Conservation (phyloP, 78 protist species). For the Blattamonas nauphoetae region DNA sequence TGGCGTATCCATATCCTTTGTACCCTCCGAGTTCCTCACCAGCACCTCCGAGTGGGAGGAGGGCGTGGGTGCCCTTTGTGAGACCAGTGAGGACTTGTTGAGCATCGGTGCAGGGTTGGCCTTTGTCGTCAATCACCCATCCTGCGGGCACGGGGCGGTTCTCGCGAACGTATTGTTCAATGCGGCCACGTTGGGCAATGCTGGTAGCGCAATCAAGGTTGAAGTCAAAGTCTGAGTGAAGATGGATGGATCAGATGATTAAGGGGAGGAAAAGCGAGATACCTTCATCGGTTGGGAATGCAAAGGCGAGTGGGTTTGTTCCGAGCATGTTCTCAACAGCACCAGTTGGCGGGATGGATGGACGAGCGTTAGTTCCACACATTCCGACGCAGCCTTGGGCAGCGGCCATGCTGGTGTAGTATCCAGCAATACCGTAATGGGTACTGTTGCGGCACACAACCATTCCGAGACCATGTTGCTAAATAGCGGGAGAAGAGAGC, state of each 20-base stretch:
- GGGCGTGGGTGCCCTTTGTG: not conserved
- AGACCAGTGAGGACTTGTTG: not conserved
- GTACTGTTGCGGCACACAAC: slow-evolving; percentile 28
- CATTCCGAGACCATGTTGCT: slow-evolving; percentile 23
- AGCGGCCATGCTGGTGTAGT: not conserved
- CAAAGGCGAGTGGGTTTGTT: slow-evolving; percentile 24
- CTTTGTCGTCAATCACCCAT: slow-evolving; percentile 20
- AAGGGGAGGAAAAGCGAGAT: not conserved
- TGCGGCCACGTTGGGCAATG: slow-evolving; percentile 22
- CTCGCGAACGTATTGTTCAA: slow-evolving; percentile 10
- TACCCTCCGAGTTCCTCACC: slow-evolving; percentile 29
- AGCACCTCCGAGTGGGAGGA: slow-evolving; percentile 14
- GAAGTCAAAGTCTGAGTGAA: slow-evolving; percentile 8
- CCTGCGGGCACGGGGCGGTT: slow-evolving; percentile 16
- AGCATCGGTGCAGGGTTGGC: slow-evolving; percentile 7
- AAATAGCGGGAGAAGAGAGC: not conserved
- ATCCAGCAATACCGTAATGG: slow-evolving; percentile 27
- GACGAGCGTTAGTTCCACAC: slow-evolving; percentile 30
- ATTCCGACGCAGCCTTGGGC: slow-evolving; percentile 14
- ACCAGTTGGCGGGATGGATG: slow-evolving; percentile 30
- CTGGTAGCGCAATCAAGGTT: slow-evolving; percentile 20
- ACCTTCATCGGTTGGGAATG: slow-evolving; percentile 32
- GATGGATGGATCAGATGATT: not conserved
- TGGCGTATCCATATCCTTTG: slow-evolving; percentile 35
- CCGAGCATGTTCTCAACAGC: slow-evolving; percentile 23